Evolutionary conservation across 2,329 filamentous ascomycete species (phyloP).

Genomic region (Xenoacremonium recifei): DNA sequence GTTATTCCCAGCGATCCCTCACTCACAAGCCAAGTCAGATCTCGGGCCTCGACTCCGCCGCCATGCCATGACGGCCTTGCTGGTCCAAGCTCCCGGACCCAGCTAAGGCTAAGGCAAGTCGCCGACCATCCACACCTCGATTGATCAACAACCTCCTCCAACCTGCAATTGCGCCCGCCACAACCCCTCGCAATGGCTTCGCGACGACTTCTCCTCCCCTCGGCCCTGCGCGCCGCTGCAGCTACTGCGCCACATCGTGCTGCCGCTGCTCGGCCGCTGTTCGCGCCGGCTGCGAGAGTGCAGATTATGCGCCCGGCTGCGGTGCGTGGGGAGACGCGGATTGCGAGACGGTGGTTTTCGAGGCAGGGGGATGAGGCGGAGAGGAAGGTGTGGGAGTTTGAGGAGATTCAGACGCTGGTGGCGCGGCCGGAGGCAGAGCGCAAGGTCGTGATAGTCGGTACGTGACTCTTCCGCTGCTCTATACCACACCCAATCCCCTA

Average conservation of each 20-base stretch:
- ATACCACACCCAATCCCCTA: not conserved
- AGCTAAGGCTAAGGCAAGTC: too few species aligned
- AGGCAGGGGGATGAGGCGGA: constrained; percentile 6
- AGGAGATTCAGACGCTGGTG: constrained; percentile 44
- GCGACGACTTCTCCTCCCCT: constrained; percentile 15
- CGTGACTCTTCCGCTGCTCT: too few species aligned
- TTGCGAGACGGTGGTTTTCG: not conserved
- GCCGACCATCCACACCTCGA: too few species aligned
- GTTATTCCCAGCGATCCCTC: too few species aligned
- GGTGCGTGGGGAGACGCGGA: not conserved
- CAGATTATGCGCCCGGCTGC: not conserved
- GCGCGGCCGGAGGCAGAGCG: constrained; percentile 17
- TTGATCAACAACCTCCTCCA: too few species aligned
- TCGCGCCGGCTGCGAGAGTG: constrained; percentile 7
- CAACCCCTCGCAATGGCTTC: constrained; percentile 15
- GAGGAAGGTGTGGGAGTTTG: constrained; percentile 48
- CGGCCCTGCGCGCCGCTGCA: constrained; percentile 14
- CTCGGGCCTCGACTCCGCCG: too few species aligned
- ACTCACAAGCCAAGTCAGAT: too few species aligned
- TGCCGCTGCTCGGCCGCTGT: constrained; percentile 7
- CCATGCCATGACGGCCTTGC: too few species aligned
- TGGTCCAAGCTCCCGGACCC: constrained; percentile 5
- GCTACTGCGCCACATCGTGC: constrained; percentile 3
- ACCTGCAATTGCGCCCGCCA: too few species aligned
- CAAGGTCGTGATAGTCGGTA: constrained; percentile 48